Percentiles rank a stretch among this genome's conserved stretches.
Evolutionary conservation across 2,329 filamentous ascomycete genomes (phyloP).

Genomic region (Calonectria pseudoreteaudii): DNA sequence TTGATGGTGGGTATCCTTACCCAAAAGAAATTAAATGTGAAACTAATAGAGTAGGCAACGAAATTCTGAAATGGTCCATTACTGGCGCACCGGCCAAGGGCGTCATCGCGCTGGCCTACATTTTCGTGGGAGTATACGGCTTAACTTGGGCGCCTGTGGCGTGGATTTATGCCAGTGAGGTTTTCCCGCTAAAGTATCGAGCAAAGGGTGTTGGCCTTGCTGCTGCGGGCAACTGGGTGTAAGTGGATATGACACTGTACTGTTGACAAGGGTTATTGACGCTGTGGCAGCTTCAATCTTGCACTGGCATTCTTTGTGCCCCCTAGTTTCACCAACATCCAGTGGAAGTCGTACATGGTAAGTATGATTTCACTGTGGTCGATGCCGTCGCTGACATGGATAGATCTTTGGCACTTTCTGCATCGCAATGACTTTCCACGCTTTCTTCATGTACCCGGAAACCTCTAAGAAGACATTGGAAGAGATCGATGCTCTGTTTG

Average conservation of each 20-base stretch:
- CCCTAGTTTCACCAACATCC: conserved; percentile 52
- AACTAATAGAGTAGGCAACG: conserved; percentile 50
- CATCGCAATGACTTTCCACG: conserved; percentile 55
- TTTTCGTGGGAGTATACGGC: conserved; percentile 53
- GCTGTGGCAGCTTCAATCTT: conserved; percentile 50
- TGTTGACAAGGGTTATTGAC: neutral
- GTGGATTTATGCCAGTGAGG: conserved; percentile 71
- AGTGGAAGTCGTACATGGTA: conserved; percentile 60
- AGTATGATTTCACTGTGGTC: neutral
- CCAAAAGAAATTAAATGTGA: accelerated
- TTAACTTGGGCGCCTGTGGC: conserved; percentile 62
- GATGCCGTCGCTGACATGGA: neutral
- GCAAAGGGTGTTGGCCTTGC: conserved; percentile 66
- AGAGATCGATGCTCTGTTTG: conserved; percentile 39
- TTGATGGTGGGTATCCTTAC: conserved; percentile 46
- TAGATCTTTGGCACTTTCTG: conserved; percentile 57
- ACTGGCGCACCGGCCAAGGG: conserved; percentile 58
- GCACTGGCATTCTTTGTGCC: conserved; percentile 54
- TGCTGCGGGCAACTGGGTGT: conserved; percentile 58
- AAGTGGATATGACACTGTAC: conserved; percentile 30
- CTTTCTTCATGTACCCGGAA: conserved; percentile 67
- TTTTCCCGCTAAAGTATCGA: conserved; percentile 60
- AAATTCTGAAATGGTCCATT: conserved; percentile 59
- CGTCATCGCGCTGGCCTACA: conserved; percentile 64
- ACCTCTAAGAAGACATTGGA: conserved; percentile 52